Evolutionary conservation across 2,329 filamentous ascomycete genomes (phyloP).

Genomic region (Orbilia brochopaga): DNA sequence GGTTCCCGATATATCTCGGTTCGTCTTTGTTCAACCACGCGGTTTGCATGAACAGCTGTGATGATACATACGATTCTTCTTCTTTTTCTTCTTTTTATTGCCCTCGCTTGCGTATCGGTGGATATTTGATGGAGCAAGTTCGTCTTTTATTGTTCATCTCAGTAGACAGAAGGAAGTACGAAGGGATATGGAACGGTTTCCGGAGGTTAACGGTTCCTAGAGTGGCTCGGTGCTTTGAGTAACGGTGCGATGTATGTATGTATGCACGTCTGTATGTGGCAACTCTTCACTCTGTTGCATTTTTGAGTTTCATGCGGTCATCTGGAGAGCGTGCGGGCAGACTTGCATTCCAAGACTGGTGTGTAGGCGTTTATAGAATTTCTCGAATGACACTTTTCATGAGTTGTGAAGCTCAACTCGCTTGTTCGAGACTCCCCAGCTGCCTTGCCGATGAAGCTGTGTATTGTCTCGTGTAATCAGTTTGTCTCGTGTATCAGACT

Average conservation of each 20-base stretch:
- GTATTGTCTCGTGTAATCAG: neutral
- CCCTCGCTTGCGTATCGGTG: neutral
- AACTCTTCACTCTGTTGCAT: constrained; percentile 10
- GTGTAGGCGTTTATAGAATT: neutral
- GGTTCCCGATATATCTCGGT: neutral
- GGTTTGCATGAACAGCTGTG: constrained; percentile 9
- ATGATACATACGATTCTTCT: constrained; percentile 8
- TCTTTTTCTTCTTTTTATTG: neutral
- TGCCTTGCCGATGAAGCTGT: neutral
- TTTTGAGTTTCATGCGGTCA: neutral
- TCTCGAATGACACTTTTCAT: neutral
- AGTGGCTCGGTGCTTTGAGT: neutral
- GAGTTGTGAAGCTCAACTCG: neutral
- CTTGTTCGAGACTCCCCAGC: too few species aligned
- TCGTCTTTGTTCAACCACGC: neutral
- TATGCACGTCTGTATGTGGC: constrained; percentile 1
- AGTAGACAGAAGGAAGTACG: too few species aligned
- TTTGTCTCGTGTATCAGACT: neutral
- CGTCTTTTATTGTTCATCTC: neutral
- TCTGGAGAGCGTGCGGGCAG: neutral
- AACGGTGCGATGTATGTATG: constrained; percentile 34
- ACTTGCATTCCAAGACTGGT: neutral
- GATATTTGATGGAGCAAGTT: neutral
- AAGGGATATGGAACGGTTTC: constrained; percentile 6
- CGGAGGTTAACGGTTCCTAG: neutral